A percentile compares a stretch with the other conserved stretches of the same genome.
These are phyloP conservation scores for Cerioporus squamosus DNA, from an alignment of 1,284 basidiomycete species.

Conservation along the genomic window DNA sequence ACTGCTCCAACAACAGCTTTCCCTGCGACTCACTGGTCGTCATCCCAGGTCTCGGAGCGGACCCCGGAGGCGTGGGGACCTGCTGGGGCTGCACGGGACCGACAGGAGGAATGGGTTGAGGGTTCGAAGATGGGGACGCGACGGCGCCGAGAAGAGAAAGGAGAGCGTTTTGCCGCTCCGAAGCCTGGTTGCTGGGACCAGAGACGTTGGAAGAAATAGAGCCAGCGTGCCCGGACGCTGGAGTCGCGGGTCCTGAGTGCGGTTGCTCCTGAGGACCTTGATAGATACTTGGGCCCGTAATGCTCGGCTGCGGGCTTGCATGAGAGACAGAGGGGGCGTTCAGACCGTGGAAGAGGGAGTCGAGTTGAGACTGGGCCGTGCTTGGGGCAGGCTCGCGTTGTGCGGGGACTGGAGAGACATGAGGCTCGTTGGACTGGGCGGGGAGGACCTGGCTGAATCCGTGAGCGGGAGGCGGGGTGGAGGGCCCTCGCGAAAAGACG, in stretches of 20 bases:
- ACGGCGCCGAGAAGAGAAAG: slow-evolving; percentile 64
- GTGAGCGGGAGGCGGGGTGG: slow-evolving; percentile 52
- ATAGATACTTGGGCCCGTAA: slow-evolving; percentile 38
- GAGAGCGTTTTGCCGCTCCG: slow-evolving; percentile 73
- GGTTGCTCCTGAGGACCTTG: slow-evolving; percentile 39
- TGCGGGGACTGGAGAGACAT: slow-evolving; percentile 39
- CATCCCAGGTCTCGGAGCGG: slow-evolving; percentile 60
- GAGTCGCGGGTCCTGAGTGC: slow-evolving; percentile 58
- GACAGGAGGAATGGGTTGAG: slow-evolving; percentile 35
- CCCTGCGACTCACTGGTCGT: slow-evolving; percentile 63
- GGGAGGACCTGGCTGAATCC: slow-evolving; percentile 37
- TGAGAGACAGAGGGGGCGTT: slow-evolving; percentile 41
- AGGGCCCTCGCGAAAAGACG: slow-evolving; percentile 63
- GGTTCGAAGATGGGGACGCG: slow-evolving; percentile 42
- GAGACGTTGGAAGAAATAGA: slow-evolving; percentile 46
- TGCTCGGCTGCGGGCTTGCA: slow-evolving; percentile 36
- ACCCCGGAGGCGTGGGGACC: slow-evolving; percentile 68
- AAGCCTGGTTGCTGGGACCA: slow-evolving; percentile 47
- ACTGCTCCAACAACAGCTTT: slow-evolving; percentile 75
- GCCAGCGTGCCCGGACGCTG: slow-evolving; percentile 56
- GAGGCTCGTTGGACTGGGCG: slow-evolving; percentile 35
- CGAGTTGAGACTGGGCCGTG: slow-evolving; percentile 54
- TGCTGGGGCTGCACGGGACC: slow-evolving; percentile 51
- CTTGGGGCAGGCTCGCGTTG: slow-evolving; percentile 35
- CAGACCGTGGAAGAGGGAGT: slow-evolving; percentile 61